A percentile compares a stretch with the other conserved stretches of the same genome.
Evolutionary conservation across 2,329 filamentous ascomycete genomes (phyloP).

Genomic region (Neonectria sp.): DNA sequence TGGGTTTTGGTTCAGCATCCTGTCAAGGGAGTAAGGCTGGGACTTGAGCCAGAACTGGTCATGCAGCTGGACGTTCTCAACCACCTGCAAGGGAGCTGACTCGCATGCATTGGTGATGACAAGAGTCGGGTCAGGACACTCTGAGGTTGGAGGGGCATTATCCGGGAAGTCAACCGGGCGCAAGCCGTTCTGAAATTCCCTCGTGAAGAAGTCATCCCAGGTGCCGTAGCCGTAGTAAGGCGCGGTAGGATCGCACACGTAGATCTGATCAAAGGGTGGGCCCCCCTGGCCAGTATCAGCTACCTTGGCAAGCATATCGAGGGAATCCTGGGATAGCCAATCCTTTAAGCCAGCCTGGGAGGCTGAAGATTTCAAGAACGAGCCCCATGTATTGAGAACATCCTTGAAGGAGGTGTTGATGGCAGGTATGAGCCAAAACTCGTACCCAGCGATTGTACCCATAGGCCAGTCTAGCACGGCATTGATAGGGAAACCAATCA

Average conservation of each 20-base stretch:
- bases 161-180: slow-evolving; percentile 74
- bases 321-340: too few relatives aligned
- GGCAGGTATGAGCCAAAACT: too few relatives aligned
- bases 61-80: slow-evolving; percentile 64
- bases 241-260: slow-evolving; percentile 69
- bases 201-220: slow-evolving; percentile 68
- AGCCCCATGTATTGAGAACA: too few relatives aligned
- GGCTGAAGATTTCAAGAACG: too few relatives aligned
- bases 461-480: too few relatives aligned
- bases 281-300: too few relatives aligned
- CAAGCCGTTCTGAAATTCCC: slow-evolving; percentile 7
- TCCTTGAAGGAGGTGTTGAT: too few relatives aligned
- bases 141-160: slow-evolving; percentile 23
- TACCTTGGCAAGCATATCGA: too few relatives aligned
- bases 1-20: slow-evolving; percentile 74
- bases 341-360: too few relatives aligned
- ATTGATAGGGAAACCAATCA: too few relatives aligned
- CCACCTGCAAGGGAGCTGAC: slow-evolving; percentile 69
- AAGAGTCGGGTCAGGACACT: slow-evolving; percentile 59
- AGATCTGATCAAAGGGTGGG: slow-evolving; percentile 60
- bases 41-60: slow-evolving; percentile 79
- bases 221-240: slow-evolving; percentile 73
- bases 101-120: slow-evolving; percentile 77
- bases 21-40: slow-evolving; percentile 75
- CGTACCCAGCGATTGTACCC: too few relatives aligned